phyloP scores from a whole-genome alignment of 345 rosid species.

The Trapa bicornis region DNA sequence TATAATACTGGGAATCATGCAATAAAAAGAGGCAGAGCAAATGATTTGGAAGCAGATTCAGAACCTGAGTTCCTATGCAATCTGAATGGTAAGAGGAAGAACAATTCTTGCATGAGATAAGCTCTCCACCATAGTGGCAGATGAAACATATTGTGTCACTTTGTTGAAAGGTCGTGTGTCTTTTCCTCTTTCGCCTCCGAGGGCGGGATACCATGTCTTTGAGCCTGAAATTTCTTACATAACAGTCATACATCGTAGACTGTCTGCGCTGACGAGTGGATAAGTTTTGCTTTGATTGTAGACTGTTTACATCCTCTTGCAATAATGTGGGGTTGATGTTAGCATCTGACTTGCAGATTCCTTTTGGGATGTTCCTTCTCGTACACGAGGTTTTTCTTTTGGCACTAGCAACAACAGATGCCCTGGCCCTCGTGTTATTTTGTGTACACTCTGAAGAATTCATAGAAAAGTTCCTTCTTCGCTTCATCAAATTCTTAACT shows the following conservation, averaged over 20 bases:
- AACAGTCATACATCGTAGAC: constrained; percentile 9
- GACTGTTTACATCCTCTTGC: constrained; percentile 6
- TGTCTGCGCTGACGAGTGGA: not conserved
- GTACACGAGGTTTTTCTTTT: constrained; percentile 9
- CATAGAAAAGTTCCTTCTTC: constrained; percentile 4
- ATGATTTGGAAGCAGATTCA: not conserved
- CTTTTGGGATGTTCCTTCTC: constrained; percentile 9
- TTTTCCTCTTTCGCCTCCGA: constrained; percentile 24
- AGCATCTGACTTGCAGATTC: constrained; percentile 1
- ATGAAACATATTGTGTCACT: constrained; percentile 26
- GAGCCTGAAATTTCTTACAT: constrained; percentile 12
- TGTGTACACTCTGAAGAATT: constrained; percentile 3
- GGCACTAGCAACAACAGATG: constrained; percentile 7
- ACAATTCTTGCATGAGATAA: constrained; percentile 17
- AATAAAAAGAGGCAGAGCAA: not conserved
- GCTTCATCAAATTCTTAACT: constrained; percentile 8
- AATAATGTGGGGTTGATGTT: constrained; percentile 3
- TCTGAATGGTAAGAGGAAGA: constrained; percentile 25
- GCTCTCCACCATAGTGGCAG: constrained; percentile 26
- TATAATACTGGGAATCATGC: not conserved
- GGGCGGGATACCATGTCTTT: constrained; percentile 22
- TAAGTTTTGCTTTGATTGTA: constrained; percentile 5
- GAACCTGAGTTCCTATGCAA: constrained; percentile 25
- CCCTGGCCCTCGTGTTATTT: constrained; percentile 4
- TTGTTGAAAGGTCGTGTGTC: constrained; percentile 1